These are phyloP conservation scores for Monilinia polystroma DNA, from an alignment of 2,329 filamentous ascomycete species.

Conservation along the genomic window DNA sequence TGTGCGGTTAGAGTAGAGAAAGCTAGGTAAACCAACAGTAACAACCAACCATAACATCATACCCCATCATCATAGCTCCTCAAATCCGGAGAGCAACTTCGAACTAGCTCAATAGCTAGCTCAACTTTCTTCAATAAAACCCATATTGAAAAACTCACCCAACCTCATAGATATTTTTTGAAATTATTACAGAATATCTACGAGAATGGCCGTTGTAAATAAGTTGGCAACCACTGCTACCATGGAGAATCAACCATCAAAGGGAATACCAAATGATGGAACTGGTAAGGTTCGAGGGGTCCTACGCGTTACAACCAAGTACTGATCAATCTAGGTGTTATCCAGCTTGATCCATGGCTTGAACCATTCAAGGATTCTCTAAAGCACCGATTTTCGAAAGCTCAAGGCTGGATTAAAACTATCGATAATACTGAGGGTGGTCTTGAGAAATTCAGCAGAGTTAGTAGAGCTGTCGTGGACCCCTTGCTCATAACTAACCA, in stretches of 20 bases:
- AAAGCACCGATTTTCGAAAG: conserved; percentile 71
- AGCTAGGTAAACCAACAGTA: conserved; percentile 8
- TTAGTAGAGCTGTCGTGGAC: conserved; percentile 42
- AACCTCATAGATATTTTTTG: not conserved
- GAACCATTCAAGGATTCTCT: conserved; percentile 78
- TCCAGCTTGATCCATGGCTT: conserved; percentile 86
- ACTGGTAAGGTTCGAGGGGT: conserved; percentile 56
- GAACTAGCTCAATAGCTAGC: conserved; percentile 10
- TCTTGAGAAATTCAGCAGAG: conserved; percentile 85
- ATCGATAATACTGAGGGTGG: conserved; percentile 85
- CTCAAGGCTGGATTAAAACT: conserved; percentile 81
- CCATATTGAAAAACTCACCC: not conserved
- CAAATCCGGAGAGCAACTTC: conserved; percentile 7
- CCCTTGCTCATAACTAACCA: conserved; percentile 24
- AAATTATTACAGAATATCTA: conserved; percentile 2
- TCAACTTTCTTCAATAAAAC: conserved; percentile 6
- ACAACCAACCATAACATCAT: conserved; percentile 13
- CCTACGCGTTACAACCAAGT: conserved; percentile 11
- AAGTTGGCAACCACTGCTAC: conserved; percentile 36
- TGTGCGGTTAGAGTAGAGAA: conserved; percentile 7
- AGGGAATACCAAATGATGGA: conserved; percentile 63
- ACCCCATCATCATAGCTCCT: conserved; percentile 22
- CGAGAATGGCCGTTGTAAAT: conserved; percentile 37
- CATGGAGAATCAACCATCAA: conserved; percentile 44
- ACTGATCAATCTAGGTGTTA: conserved; percentile 61